Percentiles rank a stretch among this genome's conserved stretches.
Evolutionary conservation across 2,329 filamentous ascomycete genomes (phyloP).

Genomic region (Hortaea sp.): DNA sequence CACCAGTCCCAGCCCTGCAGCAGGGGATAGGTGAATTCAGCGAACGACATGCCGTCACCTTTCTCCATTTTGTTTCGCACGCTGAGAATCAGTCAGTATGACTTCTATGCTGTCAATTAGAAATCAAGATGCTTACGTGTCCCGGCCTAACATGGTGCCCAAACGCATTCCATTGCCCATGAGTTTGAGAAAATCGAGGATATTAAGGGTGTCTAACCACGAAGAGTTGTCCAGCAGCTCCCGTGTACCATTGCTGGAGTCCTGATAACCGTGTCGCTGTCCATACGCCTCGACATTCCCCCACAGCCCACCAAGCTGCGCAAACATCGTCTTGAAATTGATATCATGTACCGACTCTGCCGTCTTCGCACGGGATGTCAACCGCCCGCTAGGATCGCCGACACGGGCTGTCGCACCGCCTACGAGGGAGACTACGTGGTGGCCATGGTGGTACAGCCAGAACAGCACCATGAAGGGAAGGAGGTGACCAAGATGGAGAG

Average conservation of each 20-base stretch:
- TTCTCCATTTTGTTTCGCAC: constrained; percentile 76
- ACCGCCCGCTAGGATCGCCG: constrained; percentile 66
- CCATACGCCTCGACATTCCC: constrained; percentile 59
- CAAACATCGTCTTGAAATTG: constrained; percentile 59
- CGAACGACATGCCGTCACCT: constrained; percentile 86
- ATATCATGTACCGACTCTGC: constrained; percentile 43
- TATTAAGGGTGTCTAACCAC: constrained; percentile 65
- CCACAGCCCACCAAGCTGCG: constrained; percentile 65
- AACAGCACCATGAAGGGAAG: constrained; percentile 74
- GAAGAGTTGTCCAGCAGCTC: constrained; percentile 68
- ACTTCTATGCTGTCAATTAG: neutral
- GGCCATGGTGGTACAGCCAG: constrained; percentile 73
- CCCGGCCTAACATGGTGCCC: constrained; percentile 77
- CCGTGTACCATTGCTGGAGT: constrained; percentile 53
- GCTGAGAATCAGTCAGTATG: constrained; percentile 26
- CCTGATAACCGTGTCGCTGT: constrained; percentile 50
- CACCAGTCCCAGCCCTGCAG: constrained; percentile 97
- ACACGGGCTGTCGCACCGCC: constrained; percentile 61
- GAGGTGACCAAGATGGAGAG: constrained; percentile 71
- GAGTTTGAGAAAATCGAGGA: constrained; percentile 65
- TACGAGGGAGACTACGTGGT: constrained; percentile 53
- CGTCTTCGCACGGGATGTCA: constrained; percentile 50
- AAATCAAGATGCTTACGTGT: constrained; percentile 55
- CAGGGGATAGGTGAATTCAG: constrained; percentile 86
- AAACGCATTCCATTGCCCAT: constrained; percentile 67